Base-by-base conservation (phyloP, 2,329 filamentous ascomycete species). In the Colletotrichum musicola region DNA sequence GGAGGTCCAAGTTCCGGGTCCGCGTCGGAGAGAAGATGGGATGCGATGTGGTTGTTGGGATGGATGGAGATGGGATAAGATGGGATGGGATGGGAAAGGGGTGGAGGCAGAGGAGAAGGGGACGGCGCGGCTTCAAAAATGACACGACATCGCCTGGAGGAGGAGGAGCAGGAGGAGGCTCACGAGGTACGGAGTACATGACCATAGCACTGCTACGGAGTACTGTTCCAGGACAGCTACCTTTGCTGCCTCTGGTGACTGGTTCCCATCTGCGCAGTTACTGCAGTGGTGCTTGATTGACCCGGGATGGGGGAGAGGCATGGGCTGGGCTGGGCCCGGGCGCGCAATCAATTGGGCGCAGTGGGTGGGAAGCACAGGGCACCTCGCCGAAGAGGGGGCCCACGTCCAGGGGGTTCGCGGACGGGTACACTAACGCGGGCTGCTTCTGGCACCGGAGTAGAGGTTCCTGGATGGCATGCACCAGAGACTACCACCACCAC, bases 311-410 rank as follows among this genome's bases (percentile, higher is more conserved):
- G 16, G 20, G 40, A 47, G 49, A 54, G 14, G 22, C 55, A 20
- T 40, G 51, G 51, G 30, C 30, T 10, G 30, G 30, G 30, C 30
- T 35, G 30, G 30, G 30, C 30, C 60, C 40, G 49, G 51, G 49
- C 44, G 46, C 14, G 57, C 58, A 67, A 66, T 66, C 50, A 56
- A 66, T 56, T 40, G 64, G 30, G 57, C 57, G 64, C 57, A 66
- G 38, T n/a, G 49, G 20, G 35, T 54, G 50, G 59, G 22, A 53
- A 67, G 51, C 27, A 38, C 44, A 54, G 13, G 50, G 59, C 57
- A 51, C 49, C 49, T 50, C 47, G 4, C 20, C 47, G n/a, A 20
- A 20, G n/a, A 35, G 30, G 30, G 30, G 30, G 40, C 40, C 40
- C 40, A 42, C 7, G 30, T 35, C 30, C 30, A 18, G 44, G 44